Evolutionary conservation across 805 yeast species (phyloP), one percentile per base, ranked within the genome.

Genomic region (Schizosaccharomyces cryophilus): DNA sequence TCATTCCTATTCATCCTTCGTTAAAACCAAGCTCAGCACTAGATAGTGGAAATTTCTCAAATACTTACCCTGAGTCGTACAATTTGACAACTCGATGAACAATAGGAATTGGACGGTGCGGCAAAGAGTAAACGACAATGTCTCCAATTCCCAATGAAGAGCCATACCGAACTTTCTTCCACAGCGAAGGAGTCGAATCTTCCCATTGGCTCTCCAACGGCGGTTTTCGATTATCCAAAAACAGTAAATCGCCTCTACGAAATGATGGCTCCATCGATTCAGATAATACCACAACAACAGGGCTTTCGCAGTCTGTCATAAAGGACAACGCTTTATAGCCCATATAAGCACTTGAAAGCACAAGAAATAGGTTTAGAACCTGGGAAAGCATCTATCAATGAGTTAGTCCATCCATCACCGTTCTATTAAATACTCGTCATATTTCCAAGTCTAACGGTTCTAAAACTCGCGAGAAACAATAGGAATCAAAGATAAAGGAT

Each of bases 251-350:
- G 60, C 98, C 98, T 73, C 98, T 80, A 73, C 93, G 96, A 77
- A 93, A 93, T 1, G 98, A 98, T 1, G 98, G 98, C 71, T 93
- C 98, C 98, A 93, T 93, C 1, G 97, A 90, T 5, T 98, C 98
- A 0, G 97, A 88, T 59, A 93, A 78, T 9, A 93, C 98, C 35
- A 93, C 98, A 24, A 93, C 98, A 29, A 93, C 81, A 24, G 98
- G 98, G 1, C 96, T 86, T 63, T 86, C 83, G 0, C 96, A 82
- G 72, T 87, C 81, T 11, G 96, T 77, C 0, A 82, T 74, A 3
- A 90, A 74, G 0, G 87, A 80, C 17, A 90, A 75, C 0, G 85
- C 79, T 69, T 87, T 87, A 95, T 96, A 93, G 63, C 87, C 80
- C 79, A 93, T 85, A 71, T 81, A 93, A 0, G 97, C 95, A 0